Conservation (phyloP, 2,329 filamentous ascomycete species). For the Phoma herbarum region DNA sequence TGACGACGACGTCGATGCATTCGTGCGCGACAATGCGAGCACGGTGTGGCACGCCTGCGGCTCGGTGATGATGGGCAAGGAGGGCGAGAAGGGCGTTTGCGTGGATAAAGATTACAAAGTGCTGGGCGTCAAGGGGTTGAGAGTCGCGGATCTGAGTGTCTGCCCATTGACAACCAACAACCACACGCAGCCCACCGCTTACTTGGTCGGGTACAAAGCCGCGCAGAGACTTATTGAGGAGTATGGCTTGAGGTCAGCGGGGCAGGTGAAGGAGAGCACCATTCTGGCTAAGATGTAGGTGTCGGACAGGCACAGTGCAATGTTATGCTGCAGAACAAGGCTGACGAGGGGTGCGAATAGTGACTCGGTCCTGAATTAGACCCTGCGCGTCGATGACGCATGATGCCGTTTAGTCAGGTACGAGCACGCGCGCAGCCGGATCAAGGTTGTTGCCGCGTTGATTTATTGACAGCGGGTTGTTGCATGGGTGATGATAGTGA, state of each 20-base stretch:
- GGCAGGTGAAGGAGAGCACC: conserved; percentile 1
- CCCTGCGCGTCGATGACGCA: conserved; percentile 15
- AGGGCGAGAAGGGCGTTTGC: conserved; percentile 45
- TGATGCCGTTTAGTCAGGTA: conserved; percentile 15
- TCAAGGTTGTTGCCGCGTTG: conserved; percentile 5
- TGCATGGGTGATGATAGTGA: conserved; percentile 10
- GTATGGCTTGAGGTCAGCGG: conserved; percentile 31
- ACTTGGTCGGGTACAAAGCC: conserved; percentile 47
- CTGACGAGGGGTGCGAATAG: conserved; percentile 12
- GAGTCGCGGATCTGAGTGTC: conserved; percentile 53
- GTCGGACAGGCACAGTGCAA: conserved; percentile 5
- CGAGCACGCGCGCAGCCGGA: conserved; percentile 7
- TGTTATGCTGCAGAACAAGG: conserved; percentile 1
- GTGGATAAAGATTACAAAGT: conserved; percentile 52
- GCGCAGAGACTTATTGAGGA: conserved; percentile 46
- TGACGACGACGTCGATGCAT: conserved; percentile 60
- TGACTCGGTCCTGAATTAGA: conserved; percentile 15
- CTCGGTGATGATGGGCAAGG: conserved; percentile 50
- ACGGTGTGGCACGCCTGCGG: conserved; percentile 52
- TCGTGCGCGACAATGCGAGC: conserved; percentile 36
- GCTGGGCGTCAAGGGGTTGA: conserved; percentile 48
- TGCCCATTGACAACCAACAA: conserved; percentile 47
- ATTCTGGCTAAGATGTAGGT: conserved; percentile 22
- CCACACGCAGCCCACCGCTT: conserved; percentile 48
- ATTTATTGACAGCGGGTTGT: conserved; percentile 10